phyloP scores from a whole-genome alignment of 1,284 basidiomycete species.

The Neonothopanus nambi region DNA sequence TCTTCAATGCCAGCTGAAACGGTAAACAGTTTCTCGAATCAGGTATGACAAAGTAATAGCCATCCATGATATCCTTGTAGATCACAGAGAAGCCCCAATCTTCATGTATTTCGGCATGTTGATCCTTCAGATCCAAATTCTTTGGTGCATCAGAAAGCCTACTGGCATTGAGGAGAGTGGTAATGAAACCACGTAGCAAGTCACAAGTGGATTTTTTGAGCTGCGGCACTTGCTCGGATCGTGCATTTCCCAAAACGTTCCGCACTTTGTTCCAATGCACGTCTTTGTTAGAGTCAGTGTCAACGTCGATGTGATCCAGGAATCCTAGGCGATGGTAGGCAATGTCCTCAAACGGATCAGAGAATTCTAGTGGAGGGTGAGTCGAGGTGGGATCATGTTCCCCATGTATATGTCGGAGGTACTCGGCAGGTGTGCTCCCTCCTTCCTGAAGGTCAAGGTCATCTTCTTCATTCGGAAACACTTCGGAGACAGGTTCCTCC shows the following conservation, averaged over 20 bases:
- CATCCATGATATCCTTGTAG: too few species aligned
- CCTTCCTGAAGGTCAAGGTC: too few species aligned
- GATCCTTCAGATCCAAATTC: neutral
- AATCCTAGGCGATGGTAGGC: neutral
- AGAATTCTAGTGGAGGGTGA: neutral
- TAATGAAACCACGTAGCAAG: neutral
- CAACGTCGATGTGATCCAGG: too few species aligned
- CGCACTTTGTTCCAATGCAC: neutral
- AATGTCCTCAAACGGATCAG: neutral
- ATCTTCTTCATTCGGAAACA: too few species aligned
- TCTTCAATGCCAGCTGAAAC: constrained; percentile 1
- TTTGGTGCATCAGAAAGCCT: neutral
- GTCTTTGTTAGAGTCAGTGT: too few species aligned
- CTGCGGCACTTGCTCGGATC: neutral
- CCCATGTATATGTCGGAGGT: too few species aligned
- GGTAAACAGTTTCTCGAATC: neutral
- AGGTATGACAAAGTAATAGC: neutral
- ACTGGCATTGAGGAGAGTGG: neutral
- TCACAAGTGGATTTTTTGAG: neutral
- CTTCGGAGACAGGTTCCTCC: too few species aligned
- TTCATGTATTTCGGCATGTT: neutral
- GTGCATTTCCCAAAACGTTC: neutral
- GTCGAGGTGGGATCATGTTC: too few species aligned
- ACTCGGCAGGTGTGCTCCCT: too few species aligned
- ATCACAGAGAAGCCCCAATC: neutral